Base-by-base conservation (phyloP, 140 eudicot species). In the Artemisia princeps region DNA sequence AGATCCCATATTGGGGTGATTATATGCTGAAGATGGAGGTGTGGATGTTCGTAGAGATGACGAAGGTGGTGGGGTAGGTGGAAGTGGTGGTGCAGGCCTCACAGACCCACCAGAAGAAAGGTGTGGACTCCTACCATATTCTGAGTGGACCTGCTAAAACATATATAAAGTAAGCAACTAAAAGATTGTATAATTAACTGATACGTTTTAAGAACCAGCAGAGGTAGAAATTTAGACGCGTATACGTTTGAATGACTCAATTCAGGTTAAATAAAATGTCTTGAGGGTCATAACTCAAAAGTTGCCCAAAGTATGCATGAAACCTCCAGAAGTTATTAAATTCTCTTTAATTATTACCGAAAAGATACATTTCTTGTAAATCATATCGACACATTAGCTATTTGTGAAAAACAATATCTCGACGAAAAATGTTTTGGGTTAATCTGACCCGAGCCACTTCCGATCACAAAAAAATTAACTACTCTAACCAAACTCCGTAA, bases 41-140 rank as follows among this genome's bases (percentile, higher is more conserved):
- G 78, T 60, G 11, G 88, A 69, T 65, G 81, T 61, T 49, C 80
- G 69, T 57, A 70, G 23, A 14, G 75, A 68, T 9, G 83, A 60
- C 69, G 61, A 70, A 54, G 98, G 96, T 7, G 95, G 96, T 12
- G 96, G 96, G 59, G 89, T 91, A 51, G 92, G 88, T 64, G 98
- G 98, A 69, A 92, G 96, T 4, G 96, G 98, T 19, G 96, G 98
- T 74, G 73, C 83, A 51, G 87, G 84, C 84, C 98, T 86, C 74
- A 84, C 19, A 3, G 88, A 63, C 55, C 87, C 81, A 33, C 84
- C 74, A 46, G 94, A 81, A 52, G 95, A 83, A 58, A 87, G 79
- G 70, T 57, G 81, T n/a, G 90, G 60, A 1, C 77, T 44, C 70
- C 95, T 73, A 48, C 73, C 62, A 26, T 82, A 83, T 44, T 81